phyloP scores from a whole-genome alignment of 306 rosid genomes.

The Astragalus glycyphyllos region DNA sequence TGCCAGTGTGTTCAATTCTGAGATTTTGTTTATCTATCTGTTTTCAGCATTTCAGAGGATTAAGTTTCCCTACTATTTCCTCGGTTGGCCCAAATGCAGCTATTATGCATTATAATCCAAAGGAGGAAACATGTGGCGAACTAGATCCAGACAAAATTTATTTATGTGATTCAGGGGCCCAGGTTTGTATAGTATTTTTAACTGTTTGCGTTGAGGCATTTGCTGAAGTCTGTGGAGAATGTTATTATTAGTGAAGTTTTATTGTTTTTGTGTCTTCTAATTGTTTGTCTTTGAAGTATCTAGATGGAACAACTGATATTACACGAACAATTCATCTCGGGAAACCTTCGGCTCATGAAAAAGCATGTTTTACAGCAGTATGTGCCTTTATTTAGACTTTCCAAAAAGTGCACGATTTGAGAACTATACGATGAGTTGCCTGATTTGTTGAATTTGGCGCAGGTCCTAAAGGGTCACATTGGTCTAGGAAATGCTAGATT shows the following conservation, averaged over 20 bases:
- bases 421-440: background rate
- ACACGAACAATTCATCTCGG: slow-evolving; percentile 98
- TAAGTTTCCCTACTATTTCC: slow-evolving; percentile 96
- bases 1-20: slow-evolving; percentile 36
- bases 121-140: slow-evolving; percentile 84
- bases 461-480: slow-evolving; percentile 98
- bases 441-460: slow-evolving; percentile 47
- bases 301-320: slow-evolving; percentile 98
- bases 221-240: slow-evolving; percentile 26
- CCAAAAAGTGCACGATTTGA: slow-evolving; percentile 13
- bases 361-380: slow-evolving; percentile 91
- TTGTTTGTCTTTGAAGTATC: slow-evolving; percentile 66
- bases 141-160: slow-evolving; percentile 87
- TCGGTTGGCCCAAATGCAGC: slow-evolving; percentile 99
- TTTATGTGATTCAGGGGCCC: slow-evolving; percentile 99
- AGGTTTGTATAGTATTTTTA: slow-evolving; percentile 58
- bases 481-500: slow-evolving; percentile 88
- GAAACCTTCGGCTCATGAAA: slow-evolving; percentile 87
- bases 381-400: slow-evolving; percentile 47
- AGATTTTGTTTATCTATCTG: background rate
- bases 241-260: slow-evolving; percentile 5
- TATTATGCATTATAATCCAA: slow-evolving; percentile 83
- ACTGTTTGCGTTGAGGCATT: slow-evolving; percentile 17
- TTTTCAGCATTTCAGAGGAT: slow-evolving; percentile 89
- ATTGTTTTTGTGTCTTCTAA: slow-evolving; percentile 10